Evolutionary conservation across 768 basidiomycete species (phyloP), one percentile per base, ranked within the genome.

Genomic region (Sarcomyxa edulis): DNA sequence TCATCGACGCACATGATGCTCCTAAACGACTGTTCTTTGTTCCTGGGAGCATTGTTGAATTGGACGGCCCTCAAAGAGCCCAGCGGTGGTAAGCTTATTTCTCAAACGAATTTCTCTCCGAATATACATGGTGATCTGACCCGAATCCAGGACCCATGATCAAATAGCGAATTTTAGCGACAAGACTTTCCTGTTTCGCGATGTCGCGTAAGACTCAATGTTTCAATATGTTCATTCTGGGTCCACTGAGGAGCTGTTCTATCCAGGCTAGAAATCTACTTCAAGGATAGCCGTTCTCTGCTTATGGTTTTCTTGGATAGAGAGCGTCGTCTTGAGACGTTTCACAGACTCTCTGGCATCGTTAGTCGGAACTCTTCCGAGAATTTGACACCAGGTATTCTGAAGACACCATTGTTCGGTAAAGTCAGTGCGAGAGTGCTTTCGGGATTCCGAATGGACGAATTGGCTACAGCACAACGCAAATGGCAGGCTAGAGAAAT

Each of bases 401-500:
- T 75, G 27, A 74, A 69, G 47, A 80, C 75, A 21, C 83, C 74
- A 11, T 65, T 74, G 42, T 65, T 74, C 35, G 75, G 73, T 7
- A 67, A 62, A 35, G 62, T 78, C 50, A 63, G 76, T 42, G 69
- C 77, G 7, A 71, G 65, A 42, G 59, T 73, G 22, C 48, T 77
- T 26, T 63, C 69, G 14, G 71, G 72, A 3, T 74, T 77, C 43
- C 62, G 66, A 20, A 48, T 56, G 7, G 81, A 85, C 47, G 84
- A 85, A 30, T 56, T 92, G 5, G 67, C 72, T 3, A 74, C 72
- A 3, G 89, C 89, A 0, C 88, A 84, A 46, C 64, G 80, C 31
- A 81, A 76, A 48, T 97, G 94, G 94, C 88, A 91, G 53, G 75
- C 81, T 10, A 69, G 93, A 29, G 88, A 93, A 53, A 88, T 96